Percentiles rank a stretch among this genome's conserved stretches.
phyloP scores from a whole-genome alignment of 176 grass and related monocot genomes.

The Oryza nivara region DNA sequence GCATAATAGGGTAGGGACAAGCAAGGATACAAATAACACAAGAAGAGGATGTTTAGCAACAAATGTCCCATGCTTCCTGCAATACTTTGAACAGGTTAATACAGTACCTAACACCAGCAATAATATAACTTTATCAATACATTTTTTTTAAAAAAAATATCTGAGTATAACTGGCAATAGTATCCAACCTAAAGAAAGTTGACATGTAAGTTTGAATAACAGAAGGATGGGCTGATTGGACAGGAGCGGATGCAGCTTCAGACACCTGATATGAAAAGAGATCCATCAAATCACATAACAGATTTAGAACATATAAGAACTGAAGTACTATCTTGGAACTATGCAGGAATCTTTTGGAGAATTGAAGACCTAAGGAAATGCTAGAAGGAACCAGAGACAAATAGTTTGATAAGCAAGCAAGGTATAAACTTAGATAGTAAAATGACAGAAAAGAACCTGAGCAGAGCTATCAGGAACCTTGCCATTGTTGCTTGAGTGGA shows the following conservation, averaged over 20 bases:
- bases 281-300: constrained; percentile 33
- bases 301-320: constrained; percentile 15
- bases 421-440: background rate
- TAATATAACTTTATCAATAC: constrained; percentile 5
- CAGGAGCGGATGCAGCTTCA: constrained; percentile 42
- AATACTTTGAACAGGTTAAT: constrained; percentile 48
- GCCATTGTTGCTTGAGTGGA: constrained; percentile 43
- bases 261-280: constrained; percentile 47
- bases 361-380: constrained; percentile 14
- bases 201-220: constrained; percentile 85
- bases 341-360: background rate
- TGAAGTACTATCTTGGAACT: background rate
- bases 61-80: constrained; percentile 83
- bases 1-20: constrained; percentile 82
- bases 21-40: constrained; percentile 78
- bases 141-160: background rate
- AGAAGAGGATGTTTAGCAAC: constrained; percentile 75
- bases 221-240: constrained; percentile 53
- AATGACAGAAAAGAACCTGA: constrained; percentile 61
- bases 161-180: constrained; percentile 32
- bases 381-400: constrained; percentile 30
- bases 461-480: constrained; percentile 32
- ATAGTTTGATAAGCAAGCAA: constrained; percentile 35
- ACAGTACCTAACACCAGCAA: constrained; percentile 35
- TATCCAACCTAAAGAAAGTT: constrained; percentile 80